These are phyloP conservation scores for Fonsecaea nubica DNA, from an alignment of 2,329 filamentous ascomycete species.

Conservation along the genomic window DNA sequence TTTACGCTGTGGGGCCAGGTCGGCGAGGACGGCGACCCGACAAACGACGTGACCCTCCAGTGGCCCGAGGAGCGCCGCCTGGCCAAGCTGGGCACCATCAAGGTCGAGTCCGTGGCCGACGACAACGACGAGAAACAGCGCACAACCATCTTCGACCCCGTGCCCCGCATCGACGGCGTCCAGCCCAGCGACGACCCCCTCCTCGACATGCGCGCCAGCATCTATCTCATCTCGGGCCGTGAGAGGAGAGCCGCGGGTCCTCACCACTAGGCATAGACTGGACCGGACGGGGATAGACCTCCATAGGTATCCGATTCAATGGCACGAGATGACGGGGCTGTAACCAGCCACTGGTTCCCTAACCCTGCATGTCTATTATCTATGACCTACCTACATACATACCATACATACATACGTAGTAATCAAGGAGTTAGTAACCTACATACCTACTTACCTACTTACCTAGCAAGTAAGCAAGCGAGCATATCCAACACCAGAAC, in stretches of 20 bases:
- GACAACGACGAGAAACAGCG: conserved; percentile 56
- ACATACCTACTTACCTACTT: background rate
- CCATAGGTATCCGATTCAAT: too few species aligned
- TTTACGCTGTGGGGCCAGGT: conserved; percentile 61
- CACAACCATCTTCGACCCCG: conserved; percentile 64
- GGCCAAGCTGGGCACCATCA: conserved; percentile 60
- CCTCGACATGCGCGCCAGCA: conserved; percentile 61
- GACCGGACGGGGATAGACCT: too few species aligned
- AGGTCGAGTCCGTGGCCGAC: conserved; percentile 50
- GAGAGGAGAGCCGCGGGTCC: conserved; percentile 56
- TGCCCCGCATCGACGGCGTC: conserved; percentile 62
- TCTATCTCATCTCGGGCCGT: conserved; percentile 63
- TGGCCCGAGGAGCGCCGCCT: conserved; percentile 61
- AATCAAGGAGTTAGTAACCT: background rate
- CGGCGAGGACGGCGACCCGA: conserved; percentile 56
- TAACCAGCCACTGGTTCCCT: too few species aligned
- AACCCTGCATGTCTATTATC: too few species aligned
- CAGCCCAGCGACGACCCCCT: conserved; percentile 62
- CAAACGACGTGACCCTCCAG: conserved; percentile 57
- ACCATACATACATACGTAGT: too few species aligned
- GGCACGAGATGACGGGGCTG: too few species aligned
- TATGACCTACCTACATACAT: too few species aligned
- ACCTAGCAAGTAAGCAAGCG: background rate
- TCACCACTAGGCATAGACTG: conserved; percentile 21
- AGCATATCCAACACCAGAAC: background rate